A percentile compares a stretch with the other conserved stretches of the same genome.
Conservation (phyloP, 1,139 yeast species). For the Suhomyces taliae region DNA sequence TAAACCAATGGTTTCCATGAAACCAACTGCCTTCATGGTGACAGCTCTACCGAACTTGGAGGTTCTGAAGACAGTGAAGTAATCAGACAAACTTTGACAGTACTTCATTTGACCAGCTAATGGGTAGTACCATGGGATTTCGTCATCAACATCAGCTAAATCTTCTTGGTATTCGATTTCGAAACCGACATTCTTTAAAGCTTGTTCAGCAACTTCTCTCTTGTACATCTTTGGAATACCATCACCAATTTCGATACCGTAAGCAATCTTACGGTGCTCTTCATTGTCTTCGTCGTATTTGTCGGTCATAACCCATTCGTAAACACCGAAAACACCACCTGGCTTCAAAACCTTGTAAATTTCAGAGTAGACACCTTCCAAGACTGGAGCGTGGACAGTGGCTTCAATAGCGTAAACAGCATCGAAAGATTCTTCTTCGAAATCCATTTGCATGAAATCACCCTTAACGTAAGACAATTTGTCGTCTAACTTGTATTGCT, state of each 20-base stretch:
- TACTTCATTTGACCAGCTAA: conserved; percentile 90
- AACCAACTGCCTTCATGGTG: conserved; percentile 78
- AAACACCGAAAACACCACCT: conserved; percentile 96
- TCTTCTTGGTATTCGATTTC: conserved; percentile 74
- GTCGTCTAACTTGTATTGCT: conserved; percentile 61
- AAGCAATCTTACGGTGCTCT: conserved; percentile 92
- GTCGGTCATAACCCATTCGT: conserved; percentile 99
- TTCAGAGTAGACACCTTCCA: conserved; percentile 95
- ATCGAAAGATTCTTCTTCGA: conserved; percentile 84
- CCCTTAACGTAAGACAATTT: conserved; percentile 90
- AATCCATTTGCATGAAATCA: conserved; percentile 99
- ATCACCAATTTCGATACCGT: conserved; percentile 97
- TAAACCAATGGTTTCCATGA: conserved; percentile 78
- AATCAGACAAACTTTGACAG: conserved; percentile 75
- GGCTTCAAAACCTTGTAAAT: conserved; percentile 95
- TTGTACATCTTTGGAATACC: conserved; percentile 98
- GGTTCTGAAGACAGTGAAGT: conserved; percentile 86
- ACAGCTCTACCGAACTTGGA: conserved; percentile 80
- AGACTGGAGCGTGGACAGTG: conserved; percentile 94
- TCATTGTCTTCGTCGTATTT: conserved; percentile 81
- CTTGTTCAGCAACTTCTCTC: conserved; percentile 82
- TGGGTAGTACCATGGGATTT: conserved; percentile 97
- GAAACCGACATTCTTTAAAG: conserved; percentile 86
- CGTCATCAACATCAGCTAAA: conserved; percentile 80
- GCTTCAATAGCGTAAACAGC: conserved; percentile 99